Evolutionary conservation across 202 grass and related monocot species (phyloP).

Genomic region (Dendrocalamus latiflorus): DNA sequence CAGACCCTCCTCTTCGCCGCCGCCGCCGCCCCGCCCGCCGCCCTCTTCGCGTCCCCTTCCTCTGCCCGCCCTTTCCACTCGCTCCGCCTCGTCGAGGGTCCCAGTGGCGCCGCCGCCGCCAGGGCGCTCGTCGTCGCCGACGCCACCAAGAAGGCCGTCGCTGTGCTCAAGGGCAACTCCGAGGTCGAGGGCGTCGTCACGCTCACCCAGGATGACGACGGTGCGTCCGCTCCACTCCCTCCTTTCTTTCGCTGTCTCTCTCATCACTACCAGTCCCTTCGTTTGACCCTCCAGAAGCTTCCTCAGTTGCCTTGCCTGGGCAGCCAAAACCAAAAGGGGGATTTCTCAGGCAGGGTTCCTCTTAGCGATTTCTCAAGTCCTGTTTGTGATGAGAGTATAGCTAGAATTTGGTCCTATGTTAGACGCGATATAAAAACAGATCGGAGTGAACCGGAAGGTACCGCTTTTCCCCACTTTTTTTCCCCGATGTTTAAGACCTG

Average conservation of each 20-base stretch:
- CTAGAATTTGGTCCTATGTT: not conserved
- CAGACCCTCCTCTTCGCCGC: constrained; percentile 49
- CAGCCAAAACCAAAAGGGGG: not conserved
- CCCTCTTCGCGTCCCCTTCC: constrained; percentile 32
- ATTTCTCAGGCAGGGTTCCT: not conserved
- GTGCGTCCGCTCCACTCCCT: constrained; percentile 12
- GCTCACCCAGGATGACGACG: constrained; percentile 70
- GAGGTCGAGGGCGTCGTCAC: constrained; percentile 78
- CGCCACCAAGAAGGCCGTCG: constrained; percentile 74
- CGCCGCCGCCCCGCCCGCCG: not conserved
- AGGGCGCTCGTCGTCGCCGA: constrained; percentile 49
- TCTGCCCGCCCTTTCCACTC: constrained; percentile 77
- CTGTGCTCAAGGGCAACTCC: constrained; percentile 81
- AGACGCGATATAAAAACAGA: not conserved
- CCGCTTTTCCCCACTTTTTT: not conserved
- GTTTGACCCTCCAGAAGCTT: not conserved
- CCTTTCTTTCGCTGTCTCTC: too few relatives aligned
- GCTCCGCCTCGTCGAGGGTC: constrained; percentile 14
- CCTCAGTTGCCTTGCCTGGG: not conserved
- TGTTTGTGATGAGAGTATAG: not conserved
- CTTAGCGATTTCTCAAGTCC: not conserved
- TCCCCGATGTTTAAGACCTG: not conserved
- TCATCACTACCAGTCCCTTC: too few relatives aligned
- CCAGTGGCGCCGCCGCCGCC: not conserved
- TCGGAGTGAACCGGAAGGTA: not conserved